Evolutionary conservation across 176 grass and related monocot genomes (phyloP).

Genomic region (Cymbopogon citratus): DNA sequence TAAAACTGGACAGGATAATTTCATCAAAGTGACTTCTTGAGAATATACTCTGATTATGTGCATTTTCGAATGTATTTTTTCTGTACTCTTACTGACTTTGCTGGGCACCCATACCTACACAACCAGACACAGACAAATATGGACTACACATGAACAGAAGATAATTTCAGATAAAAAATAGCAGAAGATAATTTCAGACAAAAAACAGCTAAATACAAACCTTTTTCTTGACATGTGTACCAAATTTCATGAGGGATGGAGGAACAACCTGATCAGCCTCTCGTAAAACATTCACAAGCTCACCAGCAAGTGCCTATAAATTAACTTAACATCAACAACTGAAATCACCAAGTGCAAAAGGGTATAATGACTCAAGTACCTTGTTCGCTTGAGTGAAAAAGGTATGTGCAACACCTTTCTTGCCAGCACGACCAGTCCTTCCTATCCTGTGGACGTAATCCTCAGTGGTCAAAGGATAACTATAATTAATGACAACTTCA

Average conservation of each 20-base stretch:
- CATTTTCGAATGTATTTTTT: not conserved
- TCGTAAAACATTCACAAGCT: conserved; percentile 91
- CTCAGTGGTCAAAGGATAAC: conserved; percentile 94
- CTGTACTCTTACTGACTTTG: not conserved
- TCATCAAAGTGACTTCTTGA: not conserved
- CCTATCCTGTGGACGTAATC: conserved; percentile 98
- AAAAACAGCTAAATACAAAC: conserved; percentile 38
- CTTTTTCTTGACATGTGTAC: conserved; percentile 99
- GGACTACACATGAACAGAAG: not conserved
- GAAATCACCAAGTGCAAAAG: not conserved
- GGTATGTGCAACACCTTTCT: conserved; percentile 93
- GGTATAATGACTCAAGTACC: conserved; percentile 32
- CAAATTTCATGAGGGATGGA: conserved; percentile 77
- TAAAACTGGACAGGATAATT: not conserved
- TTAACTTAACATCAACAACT: conserved; percentile 7
- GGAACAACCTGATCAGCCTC: conserved; percentile 93
- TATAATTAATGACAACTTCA: conserved; percentile 97
- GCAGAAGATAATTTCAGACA: conserved; percentile 15
- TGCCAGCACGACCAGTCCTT: conserved; percentile 88
- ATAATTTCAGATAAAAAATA: conserved; percentile 6
- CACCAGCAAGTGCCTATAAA: conserved; percentile 79
- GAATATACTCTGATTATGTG: not conserved
- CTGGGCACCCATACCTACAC: not conserved
- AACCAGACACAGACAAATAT: not conserved
- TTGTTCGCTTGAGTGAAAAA: conserved; percentile 93